A percentile compares a stretch with the other conserved stretches of the same genome.
phyloP scores from a whole-genome alignment of 345 rosid species.

The rapeseed (Brassica napus) region DNA sequence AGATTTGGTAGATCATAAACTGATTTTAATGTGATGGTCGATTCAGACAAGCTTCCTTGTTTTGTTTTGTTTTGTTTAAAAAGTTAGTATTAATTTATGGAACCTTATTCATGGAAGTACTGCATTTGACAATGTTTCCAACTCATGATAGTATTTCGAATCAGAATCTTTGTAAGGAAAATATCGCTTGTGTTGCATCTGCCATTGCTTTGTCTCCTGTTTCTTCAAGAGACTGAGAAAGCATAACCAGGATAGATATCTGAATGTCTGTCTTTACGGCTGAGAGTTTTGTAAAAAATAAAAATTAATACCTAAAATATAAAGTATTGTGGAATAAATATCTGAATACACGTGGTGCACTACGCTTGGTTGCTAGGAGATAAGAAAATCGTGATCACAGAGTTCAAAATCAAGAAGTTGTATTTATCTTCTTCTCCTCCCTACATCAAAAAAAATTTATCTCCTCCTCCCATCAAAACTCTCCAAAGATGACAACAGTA shows the following conservation, averaged over 20 bases:
- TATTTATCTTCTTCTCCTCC: constrained; percentile 20
- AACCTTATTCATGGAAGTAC: neutral
- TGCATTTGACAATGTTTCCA: neutral
- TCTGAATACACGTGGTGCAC: constrained; percentile 47
- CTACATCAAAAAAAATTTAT: neutral
- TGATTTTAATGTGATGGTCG: neutral
- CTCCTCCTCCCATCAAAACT: constrained; percentile 3
- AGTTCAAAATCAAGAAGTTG: constrained; percentile 8
- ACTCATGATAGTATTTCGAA: neutral
- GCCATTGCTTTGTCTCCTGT: neutral
- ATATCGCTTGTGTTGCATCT: neutral
- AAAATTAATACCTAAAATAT: neutral
- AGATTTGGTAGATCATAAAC: neutral
- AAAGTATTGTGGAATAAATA: neutral
- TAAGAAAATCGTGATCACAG: constrained; percentile 62
- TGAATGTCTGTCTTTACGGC: neutral
- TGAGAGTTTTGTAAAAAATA: neutral
- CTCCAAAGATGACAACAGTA: constrained; percentile 58
- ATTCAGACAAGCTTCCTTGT: constrained; percentile 2
- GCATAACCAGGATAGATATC: neutral
- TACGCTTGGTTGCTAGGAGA: constrained; percentile 45
- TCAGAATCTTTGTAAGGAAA: neutral
- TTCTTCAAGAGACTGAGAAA: neutral
- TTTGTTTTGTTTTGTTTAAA: neutral
- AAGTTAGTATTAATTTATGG: neutral